A percentile compares a stretch with the other conserved stretches of the same genome.
These are phyloP conservation scores for Mytilinidion resinicola DNA, from an alignment of 495 filamentous ascomycete genomes.

Conservation along the genomic window DNA sequence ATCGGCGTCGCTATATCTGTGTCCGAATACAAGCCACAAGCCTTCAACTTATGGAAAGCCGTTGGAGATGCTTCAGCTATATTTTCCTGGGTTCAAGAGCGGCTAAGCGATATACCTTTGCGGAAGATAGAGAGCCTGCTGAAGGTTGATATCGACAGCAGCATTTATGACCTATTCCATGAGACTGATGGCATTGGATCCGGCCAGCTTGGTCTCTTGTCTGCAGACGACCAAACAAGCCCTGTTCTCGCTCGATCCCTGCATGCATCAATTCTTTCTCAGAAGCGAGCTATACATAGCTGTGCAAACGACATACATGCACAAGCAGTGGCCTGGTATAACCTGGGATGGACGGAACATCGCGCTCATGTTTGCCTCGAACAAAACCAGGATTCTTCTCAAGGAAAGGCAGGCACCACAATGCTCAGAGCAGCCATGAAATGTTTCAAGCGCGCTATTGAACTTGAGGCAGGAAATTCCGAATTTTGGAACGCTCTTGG, in stretches of 20 bases:
- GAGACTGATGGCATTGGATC: conserved; percentile 66
- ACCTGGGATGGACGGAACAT: conserved; percentile 90
- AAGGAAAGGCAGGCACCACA: conserved; percentile 45
- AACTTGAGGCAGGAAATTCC: conserved; percentile 86
- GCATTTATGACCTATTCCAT: conserved; percentile 53
- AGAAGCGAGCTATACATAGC: conserved; percentile 75
- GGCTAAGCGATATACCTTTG: conserved; percentile 51
- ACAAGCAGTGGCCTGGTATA: conserved; percentile 95
- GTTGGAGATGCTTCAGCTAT: conserved; percentile 82
- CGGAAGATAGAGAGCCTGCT: conserved; percentile 52
- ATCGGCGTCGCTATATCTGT: conserved; percentile 51
- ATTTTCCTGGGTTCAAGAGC: conserved; percentile 69
- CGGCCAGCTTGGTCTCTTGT: conserved; percentile 35
- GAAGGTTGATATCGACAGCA: conserved; percentile 27
- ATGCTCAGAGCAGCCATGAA: conserved; percentile 77
- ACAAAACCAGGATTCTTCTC: conserved; percentile 28
- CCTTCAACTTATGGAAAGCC: conserved; percentile 94
- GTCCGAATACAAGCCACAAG: conserved; percentile 48
- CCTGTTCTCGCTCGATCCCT: conserved; percentile 47
- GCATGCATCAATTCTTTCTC: conserved; percentile 68
- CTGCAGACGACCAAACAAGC: conserved; percentile 37
- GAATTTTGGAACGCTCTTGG: conserved; percentile 98
- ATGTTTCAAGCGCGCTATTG: conserved; percentile 95
- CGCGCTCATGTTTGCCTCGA: conserved; percentile 63
- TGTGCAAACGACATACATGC: conserved; percentile 73